Evolutionary conservation across 208 protist species (phyloP).

Genomic region (Acanthamoeba castellanii): DNA sequence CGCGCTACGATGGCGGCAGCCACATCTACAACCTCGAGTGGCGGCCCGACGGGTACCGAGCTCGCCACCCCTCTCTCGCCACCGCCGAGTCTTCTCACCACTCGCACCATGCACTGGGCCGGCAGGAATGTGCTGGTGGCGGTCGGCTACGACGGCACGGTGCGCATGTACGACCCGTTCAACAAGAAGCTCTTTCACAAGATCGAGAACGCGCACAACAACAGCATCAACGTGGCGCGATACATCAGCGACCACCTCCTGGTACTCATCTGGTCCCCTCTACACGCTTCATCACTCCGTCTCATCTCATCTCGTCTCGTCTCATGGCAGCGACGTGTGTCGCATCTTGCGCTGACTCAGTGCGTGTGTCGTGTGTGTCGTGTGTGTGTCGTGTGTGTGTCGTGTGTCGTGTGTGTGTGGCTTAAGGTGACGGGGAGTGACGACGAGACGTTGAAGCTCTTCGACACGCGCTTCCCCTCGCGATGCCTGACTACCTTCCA

Average conservation of each 20-base stretch:
- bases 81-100: too few relatives aligned
- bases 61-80: too few relatives aligned
- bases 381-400: too few relatives aligned
- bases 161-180: constrained; percentile 34
- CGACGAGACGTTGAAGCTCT: neutral
- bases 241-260: constrained; percentile 17
- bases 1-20: neutral
- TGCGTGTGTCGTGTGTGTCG: too few relatives aligned
- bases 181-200: neutral
- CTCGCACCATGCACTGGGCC: too few relatives aligned
- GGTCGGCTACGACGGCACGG: neutral
- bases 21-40: constrained; percentile 1
- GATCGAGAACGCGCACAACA: constrained; percentile 7
- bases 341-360: too few relatives aligned
- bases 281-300: neutral
- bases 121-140: constrained; percentile 5
- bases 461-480: neutral
- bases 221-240: neutral
- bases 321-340: too few relatives aligned
- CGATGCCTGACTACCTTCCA: neutral
- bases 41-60: neutral
- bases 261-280: too few relatives aligned
- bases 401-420: too few relatives aligned
- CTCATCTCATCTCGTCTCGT: neutral
- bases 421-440: neutral